Evolutionary conservation across 495 filamentous ascomycete species (phyloP).

Genomic region (Podospora bellae-mahoneyi): DNA sequence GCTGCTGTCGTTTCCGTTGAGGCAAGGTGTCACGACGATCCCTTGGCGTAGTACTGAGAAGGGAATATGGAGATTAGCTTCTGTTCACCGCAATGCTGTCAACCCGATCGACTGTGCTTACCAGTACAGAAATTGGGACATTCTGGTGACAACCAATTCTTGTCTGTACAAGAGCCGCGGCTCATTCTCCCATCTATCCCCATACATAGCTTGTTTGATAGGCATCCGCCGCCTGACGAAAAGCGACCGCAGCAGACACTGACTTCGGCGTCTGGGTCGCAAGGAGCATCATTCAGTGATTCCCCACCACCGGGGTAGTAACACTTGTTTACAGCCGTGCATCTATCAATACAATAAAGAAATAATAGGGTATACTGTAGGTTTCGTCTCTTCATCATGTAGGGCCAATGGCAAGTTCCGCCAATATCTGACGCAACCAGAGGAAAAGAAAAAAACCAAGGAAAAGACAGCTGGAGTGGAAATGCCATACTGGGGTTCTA

Average conservation of each 20-base stretch:
- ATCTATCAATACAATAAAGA: not conserved
- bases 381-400: not conserved
- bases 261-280: constrained; percentile 11
- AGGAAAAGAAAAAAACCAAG: not conserved
- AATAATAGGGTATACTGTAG: not conserved
- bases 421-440: not conserved
- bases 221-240: not conserved
- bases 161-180: constrained; percentile 10
- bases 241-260: not conserved
- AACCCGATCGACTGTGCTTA: not conserved
- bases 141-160: not conserved
- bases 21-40: not conserved
- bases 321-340: not conserved
- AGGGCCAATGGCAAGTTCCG: not conserved
- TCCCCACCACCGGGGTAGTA: not conserved
- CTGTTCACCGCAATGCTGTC: not conserved
- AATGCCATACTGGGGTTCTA: not conserved
- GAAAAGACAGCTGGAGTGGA: not conserved
- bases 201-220: constrained; percentile 5
- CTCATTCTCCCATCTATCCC: not conserved
- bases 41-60: not conserved
- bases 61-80: not conserved
- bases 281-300: not conserved
- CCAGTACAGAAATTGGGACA: constrained; percentile 6
- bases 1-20: not conserved